A percentile compares a stretch with the other conserved stretches of the same genome.
Evolutionary conservation across 495 filamentous ascomycete species (phyloP).

Genomic region (Penicillium soppii): DNA sequence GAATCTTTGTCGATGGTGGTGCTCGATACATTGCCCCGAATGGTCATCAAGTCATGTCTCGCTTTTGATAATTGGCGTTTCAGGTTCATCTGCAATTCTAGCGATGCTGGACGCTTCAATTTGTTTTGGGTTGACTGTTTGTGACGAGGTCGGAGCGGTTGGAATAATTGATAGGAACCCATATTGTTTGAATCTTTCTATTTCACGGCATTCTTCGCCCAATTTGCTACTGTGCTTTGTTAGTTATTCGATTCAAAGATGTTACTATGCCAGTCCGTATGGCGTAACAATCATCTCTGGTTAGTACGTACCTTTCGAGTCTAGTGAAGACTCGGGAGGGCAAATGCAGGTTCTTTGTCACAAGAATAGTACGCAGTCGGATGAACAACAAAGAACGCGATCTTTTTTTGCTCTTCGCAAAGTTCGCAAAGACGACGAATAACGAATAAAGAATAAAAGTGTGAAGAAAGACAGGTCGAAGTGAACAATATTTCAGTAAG

Average conservation of each 20-base stretch:
- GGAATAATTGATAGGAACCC: not conserved
- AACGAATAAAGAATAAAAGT: not conserved
- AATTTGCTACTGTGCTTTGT: no score
- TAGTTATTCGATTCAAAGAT: no score
- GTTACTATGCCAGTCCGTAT: no score
- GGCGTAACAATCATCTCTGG: no score
- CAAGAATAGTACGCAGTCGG: no score
- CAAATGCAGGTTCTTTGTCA: no score
- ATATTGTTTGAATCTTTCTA: not conserved
- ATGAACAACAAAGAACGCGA: no score
- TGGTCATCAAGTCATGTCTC: not conserved
- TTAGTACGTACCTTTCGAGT: no score
- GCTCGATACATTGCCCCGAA: not conserved
- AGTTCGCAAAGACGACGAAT: no score
- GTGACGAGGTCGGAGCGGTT: not conserved
- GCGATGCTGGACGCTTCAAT: not conserved
- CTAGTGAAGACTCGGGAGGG: no score
- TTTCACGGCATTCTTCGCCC: no score
- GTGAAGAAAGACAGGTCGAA: not conserved
- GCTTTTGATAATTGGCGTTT: not conserved
- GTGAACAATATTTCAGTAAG: not conserved
- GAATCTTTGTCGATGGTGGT: not conserved
- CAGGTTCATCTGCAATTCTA: not conserved
- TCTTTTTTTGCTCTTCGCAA: no score
- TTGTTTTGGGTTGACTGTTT: not conserved